A percentile compares a stretch with the other conserved stretches of the same genome.
These are phyloP conservation scores for Plectranthus barbatus DNA, from an alignment of 257 asterid genomes.

Conservation along the genomic window DNA sequence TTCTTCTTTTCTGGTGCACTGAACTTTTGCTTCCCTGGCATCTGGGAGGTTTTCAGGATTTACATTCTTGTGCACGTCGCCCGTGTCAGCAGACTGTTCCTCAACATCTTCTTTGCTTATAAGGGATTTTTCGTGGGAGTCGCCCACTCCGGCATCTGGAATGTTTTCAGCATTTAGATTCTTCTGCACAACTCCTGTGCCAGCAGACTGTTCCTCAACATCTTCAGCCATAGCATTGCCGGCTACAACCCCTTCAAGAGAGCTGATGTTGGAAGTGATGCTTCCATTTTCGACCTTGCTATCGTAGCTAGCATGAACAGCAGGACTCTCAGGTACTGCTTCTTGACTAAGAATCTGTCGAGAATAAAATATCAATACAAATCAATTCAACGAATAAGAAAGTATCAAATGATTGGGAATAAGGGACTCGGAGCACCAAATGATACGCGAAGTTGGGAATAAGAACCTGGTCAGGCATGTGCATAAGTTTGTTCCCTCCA, in stretches of 20 bases:
- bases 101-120: background rate
- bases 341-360: conserved; percentile 35
- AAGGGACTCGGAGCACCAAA: background rate
- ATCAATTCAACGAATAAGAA: conserved; percentile 7
- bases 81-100: conserved; percentile 15
- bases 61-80: background rate
- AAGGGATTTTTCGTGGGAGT: conserved; percentile 8
- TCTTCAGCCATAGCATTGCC: conserved; percentile 14
- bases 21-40: background rate
- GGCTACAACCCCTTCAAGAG: conserved; percentile 15
- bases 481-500: conserved; percentile 12
- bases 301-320: conserved; percentile 21
- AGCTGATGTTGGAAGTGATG: conserved; percentile 36
- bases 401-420: background rate
- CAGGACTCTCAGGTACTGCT: conserved; percentile 22
- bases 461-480: conserved; percentile 40
- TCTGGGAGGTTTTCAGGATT: conserved; percentile 8
- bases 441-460: conserved; percentile 6
- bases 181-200: conserved; percentile 7
- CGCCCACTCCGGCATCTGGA: conserved; percentile 6
- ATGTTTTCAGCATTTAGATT: conserved; percentile 2
- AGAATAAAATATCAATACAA: conserved; percentile 13
- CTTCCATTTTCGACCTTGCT: conserved; percentile 39
- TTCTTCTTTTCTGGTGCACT: conserved; percentile 5
- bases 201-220: conserved; percentile 4